These are phyloP conservation scores for Saccharomycopsis sp. DNA, from an alignment of 805 yeast species.

Conservation along the genomic window DNA sequence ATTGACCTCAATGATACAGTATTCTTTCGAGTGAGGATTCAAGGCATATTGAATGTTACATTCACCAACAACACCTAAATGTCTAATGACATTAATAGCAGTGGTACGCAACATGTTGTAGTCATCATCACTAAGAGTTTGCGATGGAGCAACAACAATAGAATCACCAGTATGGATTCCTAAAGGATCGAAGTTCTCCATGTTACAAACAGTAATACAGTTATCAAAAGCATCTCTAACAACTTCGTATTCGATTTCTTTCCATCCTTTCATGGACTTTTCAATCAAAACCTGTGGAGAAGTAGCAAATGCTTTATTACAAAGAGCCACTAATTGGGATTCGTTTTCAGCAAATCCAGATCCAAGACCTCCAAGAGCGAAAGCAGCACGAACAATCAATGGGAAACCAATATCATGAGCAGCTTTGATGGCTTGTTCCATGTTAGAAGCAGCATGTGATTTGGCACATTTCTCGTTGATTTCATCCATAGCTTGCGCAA, in stretches of 20 bases:
- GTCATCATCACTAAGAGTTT: constrained; percentile 93
- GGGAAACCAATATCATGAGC: constrained; percentile 89
- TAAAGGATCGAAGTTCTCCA: constrained; percentile 98
- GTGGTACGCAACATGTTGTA: constrained; percentile 97
- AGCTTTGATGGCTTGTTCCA: constrained; percentile 78
- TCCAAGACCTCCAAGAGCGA: constrained; percentile 95
- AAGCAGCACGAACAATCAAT: constrained; percentile 95
- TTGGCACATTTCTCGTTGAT: constrained; percentile 93
- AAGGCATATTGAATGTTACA: constrained; percentile 97
- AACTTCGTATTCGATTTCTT: constrained; percentile 97
- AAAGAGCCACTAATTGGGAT: constrained; percentile 70
- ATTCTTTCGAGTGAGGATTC: constrained; percentile 88
- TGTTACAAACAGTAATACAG: constrained; percentile 98
- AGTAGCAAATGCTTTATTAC: constrained; percentile 88
- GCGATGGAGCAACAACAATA: constrained; percentile 97
- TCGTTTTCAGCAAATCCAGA: constrained; percentile 95
- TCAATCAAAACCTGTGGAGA: constrained; percentile 96
- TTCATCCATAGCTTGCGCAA: constrained; percentile 91
- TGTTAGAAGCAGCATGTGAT: constrained; percentile 75
- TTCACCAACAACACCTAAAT: constrained; percentile 98
- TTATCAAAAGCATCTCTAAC: constrained; percentile 96
- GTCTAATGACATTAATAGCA: constrained; percentile 95
- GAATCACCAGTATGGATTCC: constrained; percentile 99
- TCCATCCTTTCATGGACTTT: constrained; percentile 98
- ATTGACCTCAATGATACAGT: constrained; percentile 95